These are phyloP conservation scores for Penicillium hesseltinei DNA, from an alignment of 2,329 filamentous ascomycete species.

Conservation along the genomic window DNA sequence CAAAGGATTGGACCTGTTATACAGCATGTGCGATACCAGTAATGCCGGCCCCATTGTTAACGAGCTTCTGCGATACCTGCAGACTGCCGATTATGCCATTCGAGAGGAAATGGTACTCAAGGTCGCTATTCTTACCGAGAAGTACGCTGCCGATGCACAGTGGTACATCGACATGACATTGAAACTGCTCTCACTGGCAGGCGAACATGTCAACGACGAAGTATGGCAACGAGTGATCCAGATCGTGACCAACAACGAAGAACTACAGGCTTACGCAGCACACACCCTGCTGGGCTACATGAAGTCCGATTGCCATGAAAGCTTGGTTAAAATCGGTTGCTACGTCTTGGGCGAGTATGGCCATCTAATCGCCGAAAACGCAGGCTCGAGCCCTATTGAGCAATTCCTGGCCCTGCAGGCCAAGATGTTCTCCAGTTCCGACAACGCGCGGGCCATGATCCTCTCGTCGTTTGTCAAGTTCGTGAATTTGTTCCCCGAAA, in stretches of 20 bases:
- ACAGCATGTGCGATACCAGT: constrained; percentile 98
- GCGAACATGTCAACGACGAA: constrained; percentile 97
- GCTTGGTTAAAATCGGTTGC: constrained; percentile 93
- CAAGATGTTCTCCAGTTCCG: constrained; percentile 85
- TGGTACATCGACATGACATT: constrained; percentile 99
- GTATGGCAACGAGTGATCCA: constrained; percentile 99
- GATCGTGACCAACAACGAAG: constrained; percentile 98
- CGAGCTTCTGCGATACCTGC: constrained; percentile 89
- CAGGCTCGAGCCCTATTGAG: constrained; percentile 92
- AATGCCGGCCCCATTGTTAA: constrained; percentile 92
- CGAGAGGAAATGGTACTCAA: constrained; percentile 99
- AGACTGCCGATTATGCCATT: constrained; percentile 96
- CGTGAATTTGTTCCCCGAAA: constrained; percentile 96
- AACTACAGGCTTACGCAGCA: constrained; percentile 92
- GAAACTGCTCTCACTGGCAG: constrained; percentile 90
- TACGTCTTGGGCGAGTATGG: constrained; percentile 97
- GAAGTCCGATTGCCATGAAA: constrained; percentile 93
- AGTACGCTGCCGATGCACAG: constrained; percentile 96
- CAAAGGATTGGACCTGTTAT: constrained; percentile 91
- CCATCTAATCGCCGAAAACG: constrained; percentile 88
- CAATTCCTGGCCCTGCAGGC: constrained; percentile 89
- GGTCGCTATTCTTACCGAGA: constrained; percentile 96
- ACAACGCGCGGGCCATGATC: constrained; percentile 88
- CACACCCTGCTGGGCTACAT: constrained; percentile 90
- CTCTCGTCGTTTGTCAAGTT: constrained; percentile 96